Evolutionary conservation across 805 yeast genomes (phyloP).

Genomic region (Candida maltosa): DNA sequence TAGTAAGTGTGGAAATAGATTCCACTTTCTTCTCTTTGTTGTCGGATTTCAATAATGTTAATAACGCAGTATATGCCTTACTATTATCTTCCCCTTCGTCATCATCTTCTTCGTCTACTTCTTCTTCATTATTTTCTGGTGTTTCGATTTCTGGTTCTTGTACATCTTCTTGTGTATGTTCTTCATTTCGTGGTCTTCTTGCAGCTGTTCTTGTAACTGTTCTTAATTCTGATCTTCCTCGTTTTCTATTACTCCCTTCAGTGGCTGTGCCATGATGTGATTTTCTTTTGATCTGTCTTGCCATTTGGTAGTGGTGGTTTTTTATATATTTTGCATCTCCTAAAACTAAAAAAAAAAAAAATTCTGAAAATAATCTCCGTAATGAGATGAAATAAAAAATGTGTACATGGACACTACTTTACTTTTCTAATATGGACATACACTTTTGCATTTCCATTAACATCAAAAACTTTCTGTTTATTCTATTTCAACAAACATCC

Average conservation of each 20-base stretch:
- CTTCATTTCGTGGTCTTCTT: constrained; percentile 19
- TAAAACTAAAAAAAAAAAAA: not conserved
- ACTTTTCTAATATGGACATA: no score
- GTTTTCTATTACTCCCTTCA: constrained; percentile 17
- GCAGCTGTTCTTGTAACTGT: constrained; percentile 54
- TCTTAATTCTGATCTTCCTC: constrained; percentile 63
- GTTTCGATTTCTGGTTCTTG: constrained; percentile 2
- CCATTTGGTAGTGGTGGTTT: constrained; percentile 1
- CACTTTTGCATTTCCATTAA: no score
- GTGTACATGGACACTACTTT: no score
- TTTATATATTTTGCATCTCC: not conserved
- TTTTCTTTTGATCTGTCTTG: constrained; percentile 8
- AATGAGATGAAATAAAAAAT: no score
- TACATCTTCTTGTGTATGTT: constrained; percentile 3
- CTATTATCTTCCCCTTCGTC: constrained; percentile 23
- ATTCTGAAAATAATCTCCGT: no score
- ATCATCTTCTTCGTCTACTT: constrained; percentile 9
- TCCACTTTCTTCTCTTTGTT: constrained; percentile 19
- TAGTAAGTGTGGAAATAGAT: no score
- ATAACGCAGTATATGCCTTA: constrained; percentile 62
- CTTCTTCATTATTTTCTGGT: constrained; percentile 3
- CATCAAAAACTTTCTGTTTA: no score
- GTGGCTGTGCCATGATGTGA: not conserved
- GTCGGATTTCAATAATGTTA: constrained; percentile 56
- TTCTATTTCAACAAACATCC: no score